A percentile compares a stretch with the other conserved stretches of the same genome.
phyloP scores from a whole-genome alignment of 495 filamentous ascomycete genomes.

The Aspergillus indologenus region DNA sequence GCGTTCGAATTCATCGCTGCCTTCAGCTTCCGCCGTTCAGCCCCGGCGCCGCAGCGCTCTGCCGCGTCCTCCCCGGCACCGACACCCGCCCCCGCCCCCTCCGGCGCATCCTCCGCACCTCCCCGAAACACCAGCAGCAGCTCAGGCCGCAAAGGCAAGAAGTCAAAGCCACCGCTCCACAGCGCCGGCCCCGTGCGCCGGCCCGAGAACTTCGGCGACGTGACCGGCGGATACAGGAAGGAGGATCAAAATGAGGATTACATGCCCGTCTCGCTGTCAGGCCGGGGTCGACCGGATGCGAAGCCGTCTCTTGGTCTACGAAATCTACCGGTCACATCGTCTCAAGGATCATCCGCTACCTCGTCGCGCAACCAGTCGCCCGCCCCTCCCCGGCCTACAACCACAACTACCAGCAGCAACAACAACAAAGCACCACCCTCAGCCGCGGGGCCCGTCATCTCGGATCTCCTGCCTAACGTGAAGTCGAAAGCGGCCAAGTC shows the following conservation, averaged over 20 bases:
- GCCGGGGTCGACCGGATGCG: not conserved
- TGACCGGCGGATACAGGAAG: conserved; percentile 59
- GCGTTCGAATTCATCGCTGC: conserved; percentile 87
- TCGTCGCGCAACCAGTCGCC: conserved; percentile 39
- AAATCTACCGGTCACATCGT: conserved; percentile 31
- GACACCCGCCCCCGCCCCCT: conserved; percentile 18
- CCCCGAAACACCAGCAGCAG: conserved; percentile 16
- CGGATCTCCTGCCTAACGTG: conserved; percentile 65
- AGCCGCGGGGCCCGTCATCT: conserved; percentile 71
- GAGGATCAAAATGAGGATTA: conserved; percentile 59
- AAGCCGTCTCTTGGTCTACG: conserved; percentile 28
- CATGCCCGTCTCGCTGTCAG: conserved; percentile 36
- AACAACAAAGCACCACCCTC: conserved; percentile 54
- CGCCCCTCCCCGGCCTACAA: conserved; percentile 27
- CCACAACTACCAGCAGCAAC: not conserved
- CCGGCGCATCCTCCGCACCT: conserved; percentile 18
- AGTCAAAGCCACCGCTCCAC: conserved; percentile 54
- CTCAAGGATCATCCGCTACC: conserved; percentile 23
- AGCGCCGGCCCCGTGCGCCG: conserved; percentile 57
- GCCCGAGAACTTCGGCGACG: conserved; percentile 57
- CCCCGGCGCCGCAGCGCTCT: not conserved
- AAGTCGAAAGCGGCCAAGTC: conserved; percentile 56
- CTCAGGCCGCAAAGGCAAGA: conserved; percentile 46
- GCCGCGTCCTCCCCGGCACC: conserved; percentile 26
- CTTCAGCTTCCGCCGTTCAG: conserved; percentile 72